Percentiles rank a stretch among this genome's conserved stretches.
Conservation (phyloP, 129 eudicot species). For the Calendula officinalis region DNA sequence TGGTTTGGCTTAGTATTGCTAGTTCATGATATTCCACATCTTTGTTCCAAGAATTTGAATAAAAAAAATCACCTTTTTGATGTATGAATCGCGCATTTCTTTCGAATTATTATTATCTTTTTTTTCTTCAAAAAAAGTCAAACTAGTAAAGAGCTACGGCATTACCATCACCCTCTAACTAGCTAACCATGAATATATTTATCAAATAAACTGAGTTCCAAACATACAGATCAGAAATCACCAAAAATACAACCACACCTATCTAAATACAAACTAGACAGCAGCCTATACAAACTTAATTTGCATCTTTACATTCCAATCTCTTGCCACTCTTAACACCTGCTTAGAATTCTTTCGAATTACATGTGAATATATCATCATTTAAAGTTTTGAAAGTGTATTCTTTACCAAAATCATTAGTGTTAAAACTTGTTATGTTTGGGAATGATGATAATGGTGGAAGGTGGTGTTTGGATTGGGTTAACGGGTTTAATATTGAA, state of each 20-base stretch:
- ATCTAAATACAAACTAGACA: too few species aligned
- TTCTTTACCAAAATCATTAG: conserved; percentile 54
- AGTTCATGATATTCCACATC: conserved; percentile 35
- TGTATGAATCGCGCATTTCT: conserved; percentile 67
- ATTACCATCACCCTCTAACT: too few species aligned
- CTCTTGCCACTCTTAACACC: too few species aligned
- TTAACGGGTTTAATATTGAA: conserved; percentile 54
- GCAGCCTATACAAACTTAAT: too few species aligned
- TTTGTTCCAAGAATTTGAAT: conserved; percentile 35
- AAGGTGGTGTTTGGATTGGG: conserved; percentile 39
- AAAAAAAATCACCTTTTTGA: conserved; percentile 61
- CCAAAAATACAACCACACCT: too few species aligned
- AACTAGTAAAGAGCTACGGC: too few species aligned
- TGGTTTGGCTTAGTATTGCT: conserved; percentile 49
- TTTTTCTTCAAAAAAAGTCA: too few species aligned
- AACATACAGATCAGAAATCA: too few species aligned
- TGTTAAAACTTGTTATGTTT: conserved; percentile 39
- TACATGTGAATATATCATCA: conserved; percentile 37
- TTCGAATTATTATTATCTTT: too few species aligned
- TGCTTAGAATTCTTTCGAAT: conserved; percentile 48
- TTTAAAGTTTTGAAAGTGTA: conserved; percentile 38
- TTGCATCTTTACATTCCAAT: too few species aligned
- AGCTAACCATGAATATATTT: too few species aligned
- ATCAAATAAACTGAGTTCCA: too few species aligned
- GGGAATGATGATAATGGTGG: conserved; percentile 67